phyloP scores from a whole-genome alignment of 2,329 filamentous ascomycete genomes.

The Penicillium sclerotiorum region DNA sequence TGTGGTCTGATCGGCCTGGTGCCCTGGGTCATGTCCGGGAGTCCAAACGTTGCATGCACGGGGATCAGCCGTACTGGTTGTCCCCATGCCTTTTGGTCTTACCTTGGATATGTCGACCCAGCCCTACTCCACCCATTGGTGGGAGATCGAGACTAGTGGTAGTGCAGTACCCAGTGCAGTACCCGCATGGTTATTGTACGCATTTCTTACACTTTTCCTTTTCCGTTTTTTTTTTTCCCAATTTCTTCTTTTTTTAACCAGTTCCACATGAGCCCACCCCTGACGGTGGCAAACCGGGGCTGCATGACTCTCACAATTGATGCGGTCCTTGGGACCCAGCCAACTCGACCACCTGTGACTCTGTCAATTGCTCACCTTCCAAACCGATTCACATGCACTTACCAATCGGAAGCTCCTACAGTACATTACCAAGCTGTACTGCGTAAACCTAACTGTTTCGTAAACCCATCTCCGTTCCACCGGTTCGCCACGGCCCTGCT shows the following conservation, averaged over 20 bases:
- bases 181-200: too few relatives aligned
- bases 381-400: background rate
- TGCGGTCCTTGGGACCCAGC: background rate
- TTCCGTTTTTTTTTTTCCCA: background rate
- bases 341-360: conserved; percentile 3
- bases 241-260: conserved; percentile 2
- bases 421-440: too few relatives aligned
- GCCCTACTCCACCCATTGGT: conserved; percentile 13
- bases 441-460: background rate
- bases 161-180: conserved; percentile 23
- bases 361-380: background rate
- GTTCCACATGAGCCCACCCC: conserved; percentile 13
- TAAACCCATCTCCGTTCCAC: background rate
- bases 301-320: conserved; percentile 6
- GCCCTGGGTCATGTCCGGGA: conserved; percentile 16
- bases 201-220: background rate
- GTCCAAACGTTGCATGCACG: conserved; percentile 8
- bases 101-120: conserved; percentile 3
- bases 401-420: too few relatives aligned
- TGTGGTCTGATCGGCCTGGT: conserved; percentile 21
- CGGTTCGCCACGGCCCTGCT: conserved; percentile 1
- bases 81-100: too few relatives aligned
- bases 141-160: conserved; percentile 30
- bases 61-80: background rate
- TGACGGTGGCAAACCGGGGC: conserved; percentile 20